Percentiles rank a stretch among this genome's conserved stretches.
Conservation (phyloP, 2,329 filamentous ascomycete species). For the Trichophyton benhamiae region DNA sequence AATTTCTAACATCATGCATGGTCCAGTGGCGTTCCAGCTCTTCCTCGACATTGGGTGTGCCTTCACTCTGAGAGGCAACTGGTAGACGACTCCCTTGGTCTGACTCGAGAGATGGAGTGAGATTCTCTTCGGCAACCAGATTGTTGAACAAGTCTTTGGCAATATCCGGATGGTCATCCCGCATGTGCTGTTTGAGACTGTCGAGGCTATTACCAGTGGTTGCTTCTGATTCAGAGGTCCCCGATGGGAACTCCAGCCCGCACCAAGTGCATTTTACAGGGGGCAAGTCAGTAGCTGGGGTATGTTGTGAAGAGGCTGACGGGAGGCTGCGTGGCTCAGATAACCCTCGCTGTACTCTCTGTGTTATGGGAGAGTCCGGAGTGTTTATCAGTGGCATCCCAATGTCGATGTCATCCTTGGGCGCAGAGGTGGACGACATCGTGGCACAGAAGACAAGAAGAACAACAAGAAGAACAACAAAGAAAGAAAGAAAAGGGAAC, state of each 20-base stretch:
- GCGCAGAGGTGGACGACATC: slow-evolving; percentile 1
- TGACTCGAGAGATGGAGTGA: slow-evolving; percentile 6
- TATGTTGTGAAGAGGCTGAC: slow-evolving; percentile 4
- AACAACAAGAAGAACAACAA: neutral
- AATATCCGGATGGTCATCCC: slow-evolving; percentile 22
- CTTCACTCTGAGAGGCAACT: neutral
- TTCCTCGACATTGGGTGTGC: slow-evolving; percentile 16
- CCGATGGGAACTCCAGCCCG: slow-evolving; percentile 23
- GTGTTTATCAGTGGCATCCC: neutral
- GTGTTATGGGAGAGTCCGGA: neutral
- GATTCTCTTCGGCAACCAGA: slow-evolving; percentile 8
- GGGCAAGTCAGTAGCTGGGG: slow-evolving; percentile 1
- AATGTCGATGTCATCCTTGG: slow-evolving; percentile 2
- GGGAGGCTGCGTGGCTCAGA: slow-evolving; percentile 7
- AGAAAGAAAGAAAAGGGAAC: neutral
- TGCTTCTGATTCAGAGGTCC: slow-evolving; percentile 15
- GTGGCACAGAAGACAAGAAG: neutral
- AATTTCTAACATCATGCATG: slow-evolving; percentile 24
- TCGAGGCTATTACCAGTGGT: slow-evolving; percentile 18
- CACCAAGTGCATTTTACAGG: slow-evolving; percentile 27
- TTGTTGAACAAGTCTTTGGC: slow-evolving; percentile 12
- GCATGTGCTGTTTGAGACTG: slow-evolving; percentile 24
- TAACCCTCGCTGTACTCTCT: neutral
- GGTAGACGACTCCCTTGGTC: slow-evolving; percentile 1
- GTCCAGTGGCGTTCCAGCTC: slow-evolving; percentile 28